Base-by-base conservation (phyloP, 176 grass and related monocot species). In the Miscanthus lutarioriparius region DNA sequence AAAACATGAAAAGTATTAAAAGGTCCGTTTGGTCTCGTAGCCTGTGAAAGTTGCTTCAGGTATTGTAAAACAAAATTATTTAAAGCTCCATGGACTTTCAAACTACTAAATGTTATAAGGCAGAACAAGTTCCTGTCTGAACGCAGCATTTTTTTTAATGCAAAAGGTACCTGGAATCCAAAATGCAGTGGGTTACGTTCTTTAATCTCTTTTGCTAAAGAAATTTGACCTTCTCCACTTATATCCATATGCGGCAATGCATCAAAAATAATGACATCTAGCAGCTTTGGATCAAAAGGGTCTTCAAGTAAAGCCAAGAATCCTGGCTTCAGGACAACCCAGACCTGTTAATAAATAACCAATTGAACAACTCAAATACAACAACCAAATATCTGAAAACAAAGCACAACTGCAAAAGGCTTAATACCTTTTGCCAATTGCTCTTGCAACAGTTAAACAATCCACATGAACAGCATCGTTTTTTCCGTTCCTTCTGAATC, bases 241-340 rank as follows among this genome's bases (percentile, higher is more conserved):
- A 92, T 91, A 87, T 98, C 93, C 84, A 89, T 95, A 83, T 90
- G 76, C 13, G 93, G 93, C 75, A 95, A 85, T 40, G 92, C 91
- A 89, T 98, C 96, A 75, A 98, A 98, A 80, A 98, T 84, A 87
- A 98, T 90, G 58, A 98, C 89, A 88, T 98, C 96, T 78, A 95
- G 87, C 87, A 98, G 88, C 77, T 98, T 95, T 75, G 96, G 87
- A 75, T 95, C 96, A 78, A 92, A 90, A 86, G 96, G 96, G 92
- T 95, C 93, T 90, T 90, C 86, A 27, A 95, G 91, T 64, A 98
- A 93, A 85, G 96, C 89, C 83, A 98, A 88, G 77, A 98, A 98
- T 75, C 96, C 96, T 47, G 96, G 96, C 82, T 98, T 98, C 65
- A 98, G 79, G 35, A 98, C 96, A 85, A 90, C 86, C 96, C 96